Conservation (phyloP, 2,329 filamentous ascomycete species). For the Coleophoma cylindrospora region DNA sequence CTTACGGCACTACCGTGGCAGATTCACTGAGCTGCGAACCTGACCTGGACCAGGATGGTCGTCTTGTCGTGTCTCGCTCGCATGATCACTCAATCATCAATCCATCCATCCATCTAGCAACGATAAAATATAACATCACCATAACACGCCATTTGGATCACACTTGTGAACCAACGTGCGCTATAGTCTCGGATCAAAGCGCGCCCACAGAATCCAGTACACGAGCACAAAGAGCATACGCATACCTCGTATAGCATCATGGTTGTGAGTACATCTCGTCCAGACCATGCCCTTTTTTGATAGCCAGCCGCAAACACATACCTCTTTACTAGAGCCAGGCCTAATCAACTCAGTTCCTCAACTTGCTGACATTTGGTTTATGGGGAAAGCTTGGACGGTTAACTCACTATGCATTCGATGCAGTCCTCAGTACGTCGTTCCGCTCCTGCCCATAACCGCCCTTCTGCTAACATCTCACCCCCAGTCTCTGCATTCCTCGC, state of each 20-base stretch:
- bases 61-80: neutral
- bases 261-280: slow-evolving; percentile 30
- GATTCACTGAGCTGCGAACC: too few species aligned
- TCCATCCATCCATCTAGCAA: neutral
- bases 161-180: too few species aligned
- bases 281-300: slow-evolving; percentile 8
- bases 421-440: slow-evolving; percentile 70
- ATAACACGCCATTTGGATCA: neutral
- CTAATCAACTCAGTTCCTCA: slow-evolving; percentile 49
- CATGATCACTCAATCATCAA: neutral
- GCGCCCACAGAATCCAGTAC: neutral
- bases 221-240: neutral
- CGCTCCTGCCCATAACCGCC: neutral
- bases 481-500: slow-evolving; percentile 92
- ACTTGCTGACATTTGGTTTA: slow-evolving; percentile 64
- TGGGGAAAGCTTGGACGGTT: slow-evolving; percentile 83
- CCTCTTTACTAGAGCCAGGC: slow-evolving; percentile 31
- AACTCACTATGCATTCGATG: slow-evolving; percentile 94
- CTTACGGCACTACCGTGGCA: too few species aligned
- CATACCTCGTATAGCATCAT: slow-evolving; percentile 17
- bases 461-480: slow-evolving; percentile 14
- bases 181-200: too few species aligned
- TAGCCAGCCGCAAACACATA: too few species aligned
- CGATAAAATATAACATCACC: neutral
- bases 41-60: too few species aligned